Conservation (phyloP, 1,284 basidiomycete species). For the Porodaedalea pini region DNA sequence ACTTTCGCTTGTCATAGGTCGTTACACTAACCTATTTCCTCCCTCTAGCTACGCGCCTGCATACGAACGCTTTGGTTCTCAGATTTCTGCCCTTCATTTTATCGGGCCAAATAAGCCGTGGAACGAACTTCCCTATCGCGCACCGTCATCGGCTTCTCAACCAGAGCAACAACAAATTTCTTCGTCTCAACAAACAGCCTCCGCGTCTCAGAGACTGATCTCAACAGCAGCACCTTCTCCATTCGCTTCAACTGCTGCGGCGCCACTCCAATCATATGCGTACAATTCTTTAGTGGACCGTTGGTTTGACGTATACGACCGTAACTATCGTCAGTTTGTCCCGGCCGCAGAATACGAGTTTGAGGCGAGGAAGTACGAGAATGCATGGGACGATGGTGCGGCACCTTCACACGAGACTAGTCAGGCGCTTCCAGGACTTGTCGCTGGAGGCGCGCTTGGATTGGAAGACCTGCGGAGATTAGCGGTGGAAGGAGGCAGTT, state of each 20-base stretch:
- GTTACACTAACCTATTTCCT: slow-evolving; percentile 9
- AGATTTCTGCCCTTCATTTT: slow-evolving; percentile 90
- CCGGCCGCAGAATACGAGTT: slow-evolving; percentile 48
- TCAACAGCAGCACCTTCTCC: slow-evolving; percentile 22
- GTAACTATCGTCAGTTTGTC: slow-evolving; percentile 64
- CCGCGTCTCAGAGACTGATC: slow-evolving; percentile 22
- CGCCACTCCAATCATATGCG: slow-evolving; percentile 55
- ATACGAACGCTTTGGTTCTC: slow-evolving; percentile 86
- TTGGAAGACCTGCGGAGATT: slow-evolving; percentile 69
- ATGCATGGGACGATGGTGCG: slow-evolving; percentile 64
- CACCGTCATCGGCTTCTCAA: slow-evolving; percentile 38
- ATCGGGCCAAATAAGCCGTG: slow-evolving; percentile 95
- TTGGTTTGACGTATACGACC: slow-evolving; percentile 91
- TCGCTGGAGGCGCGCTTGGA: slow-evolving; percentile 40
- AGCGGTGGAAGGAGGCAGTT: slow-evolving; percentile 56
- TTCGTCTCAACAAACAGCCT: slow-evolving; percentile 31
- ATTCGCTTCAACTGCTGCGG: slow-evolving; percentile 25
- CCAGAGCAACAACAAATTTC: slow-evolving; percentile 23
- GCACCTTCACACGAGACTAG: slow-evolving; percentile 31
- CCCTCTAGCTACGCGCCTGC: slow-evolving; percentile 84
- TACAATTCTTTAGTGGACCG: slow-evolving; percentile 79
- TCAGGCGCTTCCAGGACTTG: slow-evolving; percentile 26
- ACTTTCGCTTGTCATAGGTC: slow-evolving; percentile 27
- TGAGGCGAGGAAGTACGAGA: slow-evolving; percentile 63
- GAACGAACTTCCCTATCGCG: slow-evolving; percentile 66